phyloP scores from a whole-genome alignment of 768 basidiomycete species.

The Sporobolomyces pararoseus region DNA sequence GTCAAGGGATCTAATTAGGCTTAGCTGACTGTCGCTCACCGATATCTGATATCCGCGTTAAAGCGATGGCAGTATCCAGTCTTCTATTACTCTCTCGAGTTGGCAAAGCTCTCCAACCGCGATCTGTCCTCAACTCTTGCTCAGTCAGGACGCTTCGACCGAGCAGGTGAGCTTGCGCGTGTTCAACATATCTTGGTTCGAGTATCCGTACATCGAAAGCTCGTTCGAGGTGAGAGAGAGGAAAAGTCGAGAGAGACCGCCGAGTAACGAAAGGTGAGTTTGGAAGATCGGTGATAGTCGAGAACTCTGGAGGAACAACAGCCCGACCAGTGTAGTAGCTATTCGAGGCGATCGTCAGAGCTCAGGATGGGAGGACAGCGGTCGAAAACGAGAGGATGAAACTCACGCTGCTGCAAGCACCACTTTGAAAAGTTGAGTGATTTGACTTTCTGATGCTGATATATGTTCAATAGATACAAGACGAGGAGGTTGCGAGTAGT shows the following conservation, averaged over 20 bases:
- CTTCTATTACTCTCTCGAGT: constrained; percentile 1
- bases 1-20: background rate
- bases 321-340: constrained; percentile 30
- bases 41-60: constrained; percentile 3
- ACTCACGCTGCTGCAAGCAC: constrained; percentile 15
- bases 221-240: constrained; percentile 17
- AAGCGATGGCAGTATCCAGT: background rate
- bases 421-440: constrained; percentile 5
- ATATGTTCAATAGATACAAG: constrained; percentile 15
- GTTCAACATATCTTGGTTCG: constrained; percentile 14
- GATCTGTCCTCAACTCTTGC: background rate
- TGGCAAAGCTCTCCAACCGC: background rate
- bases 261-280: background rate
- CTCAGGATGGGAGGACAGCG: background rate
- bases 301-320: background rate
- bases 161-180: constrained; percentile 1
- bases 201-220: constrained; percentile 9
- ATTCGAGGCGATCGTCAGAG: background rate
- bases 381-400: background rate
- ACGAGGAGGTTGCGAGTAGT: constrained; percentile 11
- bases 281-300: constrained; percentile 11
- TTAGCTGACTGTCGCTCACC: background rate
- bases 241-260: constrained; percentile 11
- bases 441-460: background rate
- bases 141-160: background rate